Base-by-base conservation (phyloP, 1,284 basidiomycete genomes). In the Boletus austroedulis region DNA sequence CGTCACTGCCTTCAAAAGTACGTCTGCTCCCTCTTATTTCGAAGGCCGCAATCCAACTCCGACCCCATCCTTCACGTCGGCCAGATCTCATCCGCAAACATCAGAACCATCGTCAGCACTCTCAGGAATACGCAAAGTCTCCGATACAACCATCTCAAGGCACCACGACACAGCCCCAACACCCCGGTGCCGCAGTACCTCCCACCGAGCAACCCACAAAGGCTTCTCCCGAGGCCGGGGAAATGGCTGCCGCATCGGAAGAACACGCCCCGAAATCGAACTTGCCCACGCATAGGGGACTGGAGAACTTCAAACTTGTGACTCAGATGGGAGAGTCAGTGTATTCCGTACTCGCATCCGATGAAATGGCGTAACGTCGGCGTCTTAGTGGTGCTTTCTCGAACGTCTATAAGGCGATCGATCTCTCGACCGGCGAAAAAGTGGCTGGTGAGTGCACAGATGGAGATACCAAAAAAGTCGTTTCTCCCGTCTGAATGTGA, bases 251-350 rank as follows among this genome's bases (percentile, higher is more conserved):
- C 63, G 86, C 93, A 44, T 81, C 89, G 61, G 88, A 94, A 69
- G 91, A 92, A 69, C 83, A 86, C 44, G 82, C 87, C 64, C 80
- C 85, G 40, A 89, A 87, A 73, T 78, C 80, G 52, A 90, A 85
- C 75, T 85, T 96, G 87, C 94, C 94, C 10, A 70, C 73, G 1
- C 92, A 95, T 75, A 86, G 86, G 69, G 94, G 93, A 23, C 82
- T 96, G 51, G 94, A 96, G 73, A 85, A 85, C 59, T 96, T 85
- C 76, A 82, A 81, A 60, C 81, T 97, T 23, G 63, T 94, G 21
- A 87, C 92, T 64, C 96, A 96, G 82, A 97, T 96, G 94, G 95
- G 94, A 80, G 94, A 97, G 92, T 94, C 64, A 76, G 92, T 78
- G 21, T 77, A 48, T 14, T 40, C 26, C n/a, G 24, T 21, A 32